Conservation (phyloP, 768 basidiomycete genomes). For the Rhodotorula toruloides region DNA sequence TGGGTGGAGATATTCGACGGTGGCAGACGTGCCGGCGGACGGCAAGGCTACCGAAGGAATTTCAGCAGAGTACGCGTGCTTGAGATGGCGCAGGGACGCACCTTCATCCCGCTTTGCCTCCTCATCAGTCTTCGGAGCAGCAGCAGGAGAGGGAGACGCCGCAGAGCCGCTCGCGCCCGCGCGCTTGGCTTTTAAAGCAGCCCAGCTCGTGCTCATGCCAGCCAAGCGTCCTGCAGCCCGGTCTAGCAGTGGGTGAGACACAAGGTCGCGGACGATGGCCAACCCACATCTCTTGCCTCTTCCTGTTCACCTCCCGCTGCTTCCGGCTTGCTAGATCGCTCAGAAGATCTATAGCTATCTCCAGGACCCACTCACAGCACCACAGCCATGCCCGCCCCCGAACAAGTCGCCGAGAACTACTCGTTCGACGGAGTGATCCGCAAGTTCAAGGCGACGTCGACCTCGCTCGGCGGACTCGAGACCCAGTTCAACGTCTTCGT, state of each 20-base stretch:
- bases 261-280: too few relatives aligned
- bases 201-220: too few relatives aligned
- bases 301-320: not conserved
- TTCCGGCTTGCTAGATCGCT: not conserved
- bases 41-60: not conserved
- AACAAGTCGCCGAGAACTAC: constrained; percentile 70
- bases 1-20: not conserved
- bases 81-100: not conserved
- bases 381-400: constrained; percentile 46
- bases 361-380: not conserved
- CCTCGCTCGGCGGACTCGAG: constrained; percentile 48
- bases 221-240: too few relatives aligned
- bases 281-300: too few relatives aligned
- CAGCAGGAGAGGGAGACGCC: not conserved
- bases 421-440: constrained; percentile 70
- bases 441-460: constrained; percentile 73
- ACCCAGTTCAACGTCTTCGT: constrained; percentile 86
- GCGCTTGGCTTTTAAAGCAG: too few relatives aligned
- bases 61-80: not conserved
- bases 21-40: too few relatives aligned
- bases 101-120: not conserved
- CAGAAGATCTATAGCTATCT: not conserved
- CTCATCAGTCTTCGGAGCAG: not conserved
- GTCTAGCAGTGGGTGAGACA: too few relatives aligned
- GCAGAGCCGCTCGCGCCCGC: too few relatives aligned